These are phyloP conservation scores for Ampelomyces quisqualis DNA, from an alignment of 2,329 filamentous ascomycete species.

Conservation along the genomic window DNA sequence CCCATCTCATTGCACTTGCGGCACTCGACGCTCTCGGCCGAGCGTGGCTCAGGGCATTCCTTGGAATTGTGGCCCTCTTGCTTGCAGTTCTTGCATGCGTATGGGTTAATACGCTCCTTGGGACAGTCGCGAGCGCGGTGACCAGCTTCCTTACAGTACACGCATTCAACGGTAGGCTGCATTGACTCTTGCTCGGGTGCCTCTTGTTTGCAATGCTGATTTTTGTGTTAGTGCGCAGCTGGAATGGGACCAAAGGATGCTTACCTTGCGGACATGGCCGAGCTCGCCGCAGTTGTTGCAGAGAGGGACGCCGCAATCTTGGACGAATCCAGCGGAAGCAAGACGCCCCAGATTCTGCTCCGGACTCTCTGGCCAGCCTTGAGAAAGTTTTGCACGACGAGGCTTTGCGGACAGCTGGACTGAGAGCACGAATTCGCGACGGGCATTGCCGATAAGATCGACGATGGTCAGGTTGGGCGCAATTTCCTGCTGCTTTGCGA, in stretches of 20 bases:
- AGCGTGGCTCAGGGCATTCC: conserved; percentile 49
- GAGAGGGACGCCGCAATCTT: conserved; percentile 59
- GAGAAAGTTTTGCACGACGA: conserved; percentile 53
- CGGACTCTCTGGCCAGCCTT: conserved; percentile 59
- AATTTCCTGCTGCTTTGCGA: conserved; percentile 52
- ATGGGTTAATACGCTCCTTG: conserved; percentile 58
- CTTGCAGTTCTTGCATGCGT: conserved; percentile 70
- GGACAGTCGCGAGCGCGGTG: conserved; percentile 69
- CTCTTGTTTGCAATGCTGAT: conserved; percentile 60
- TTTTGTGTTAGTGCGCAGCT: conserved; percentile 4
- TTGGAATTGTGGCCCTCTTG: conserved; percentile 42
- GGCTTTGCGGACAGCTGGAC: conserved; percentile 63
- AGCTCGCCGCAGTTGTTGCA: conserved; percentile 66
- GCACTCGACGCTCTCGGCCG: conserved; percentile 62
- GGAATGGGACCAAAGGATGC: not conserved
- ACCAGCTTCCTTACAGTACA: conserved; percentile 63
- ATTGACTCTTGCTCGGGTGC: conserved; percentile 50
- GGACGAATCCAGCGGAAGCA: conserved; percentile 64
- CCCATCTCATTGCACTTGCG: conserved; percentile 61
- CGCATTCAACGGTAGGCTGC: conserved; percentile 57
- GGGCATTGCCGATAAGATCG: conserved; percentile 57
- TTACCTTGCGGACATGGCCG: conserved; percentile 58
- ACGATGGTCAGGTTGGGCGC: conserved; percentile 52
- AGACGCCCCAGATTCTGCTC: conserved; percentile 66
- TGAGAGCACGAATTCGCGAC: conserved; percentile 64